Evolutionary conservation across 495 filamentous ascomycete genomes (phyloP), one percentile per base, ranked within the genome.

Genomic region (Alectoria sarmentosa): DNA sequence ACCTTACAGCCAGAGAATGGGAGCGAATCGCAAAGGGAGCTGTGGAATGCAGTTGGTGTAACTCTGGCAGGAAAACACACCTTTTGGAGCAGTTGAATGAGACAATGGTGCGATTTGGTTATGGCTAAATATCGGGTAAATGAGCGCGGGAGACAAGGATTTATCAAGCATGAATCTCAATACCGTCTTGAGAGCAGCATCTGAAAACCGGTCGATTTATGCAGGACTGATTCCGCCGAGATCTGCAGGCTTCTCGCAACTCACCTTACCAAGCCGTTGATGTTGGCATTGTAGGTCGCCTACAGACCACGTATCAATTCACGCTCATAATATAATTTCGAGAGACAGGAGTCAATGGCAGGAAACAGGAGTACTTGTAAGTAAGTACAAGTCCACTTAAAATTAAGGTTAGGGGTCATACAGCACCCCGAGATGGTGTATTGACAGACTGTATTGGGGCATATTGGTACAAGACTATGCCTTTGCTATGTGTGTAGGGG

Each of bases 1-100:
- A 77, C 38, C 67, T 93, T 65, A 79, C 70, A 23, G 71, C 84
- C 5, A 70, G 75, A 26, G 87, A 92, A 64, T 91, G 89, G 90
- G 77, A 74, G 69, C 72, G 59, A 7, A 86, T 93, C 69, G 84
- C 81, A 17, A 77, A 79, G 70, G 82, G 80, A 41, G 78, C 82
- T 56, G 83, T 93, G 38, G 73, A 81, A 62, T 85, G 85, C 58
- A 90, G 87, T 64, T 86, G 80, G 78, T 75, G 80, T 70, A 69
- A 72, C 26, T 74, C 80, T 65, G 69, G 70, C 62, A 73, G 79
- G 65, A 82, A 80, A 70, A 56, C 52, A 34, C 70, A 76, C 65
- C 60, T 82, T 44, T 62, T 77, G 67, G 63, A 69, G 60, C 56
- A 63, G 57, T 75, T 82, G 66, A 75, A 79, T 54, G 70, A 68